These are phyloP conservation scores for Trypanosoma rangeli DNA, from an alignment of 208 protist genomes.

Conservation along the genomic window DNA sequence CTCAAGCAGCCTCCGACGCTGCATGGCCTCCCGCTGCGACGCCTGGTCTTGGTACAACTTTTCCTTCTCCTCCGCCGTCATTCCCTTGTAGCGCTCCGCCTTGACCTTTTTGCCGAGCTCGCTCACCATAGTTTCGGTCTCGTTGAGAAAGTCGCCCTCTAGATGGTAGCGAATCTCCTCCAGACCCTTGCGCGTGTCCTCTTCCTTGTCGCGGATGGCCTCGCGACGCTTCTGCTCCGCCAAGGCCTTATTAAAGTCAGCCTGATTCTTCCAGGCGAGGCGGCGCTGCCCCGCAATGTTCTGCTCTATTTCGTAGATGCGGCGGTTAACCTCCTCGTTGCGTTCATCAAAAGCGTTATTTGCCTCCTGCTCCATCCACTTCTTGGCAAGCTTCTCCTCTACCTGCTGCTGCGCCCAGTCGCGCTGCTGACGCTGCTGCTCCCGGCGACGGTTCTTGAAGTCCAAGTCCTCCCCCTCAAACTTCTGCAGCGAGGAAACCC, in stretches of 20 bases:
- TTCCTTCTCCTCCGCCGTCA: conserved; percentile 52
- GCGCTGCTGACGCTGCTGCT: conserved; percentile 86
- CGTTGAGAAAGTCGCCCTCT: conserved; percentile 89
- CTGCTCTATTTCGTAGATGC: conserved; percentile 79
- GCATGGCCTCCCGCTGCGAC: conserved; percentile 75
- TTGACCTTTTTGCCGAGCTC: conserved; percentile 73
- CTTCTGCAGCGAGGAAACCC: conserved; percentile 82
- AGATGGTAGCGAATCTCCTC: conserved; percentile 92
- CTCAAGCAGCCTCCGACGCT: conserved; percentile 78
- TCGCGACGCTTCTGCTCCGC: conserved; percentile 86
- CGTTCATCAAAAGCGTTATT: conserved; percentile 82
- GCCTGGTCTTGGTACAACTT: conserved; percentile 67
- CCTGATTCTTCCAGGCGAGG: conserved; percentile 62
- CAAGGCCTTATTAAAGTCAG: conserved; percentile 88
- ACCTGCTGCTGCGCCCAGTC: conserved; percentile 84
- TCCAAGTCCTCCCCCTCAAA: conserved; percentile 94
- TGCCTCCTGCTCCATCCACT: conserved; percentile 90
- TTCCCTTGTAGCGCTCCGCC: conserved; percentile 82
- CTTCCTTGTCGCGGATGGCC: conserved; percentile 66
- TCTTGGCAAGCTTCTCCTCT: conserved; percentile 91
- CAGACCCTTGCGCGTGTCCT: conserved; percentile 77
- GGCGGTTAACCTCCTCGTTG: conserved; percentile 84
- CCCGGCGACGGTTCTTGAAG: conserved; percentile 49
- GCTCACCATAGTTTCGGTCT: conserved; percentile 75
- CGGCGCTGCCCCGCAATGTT: conserved; percentile 72